Evolutionary conservation across 441 rosid species (phyloP).

Genomic region (Manihot esculenta): DNA sequence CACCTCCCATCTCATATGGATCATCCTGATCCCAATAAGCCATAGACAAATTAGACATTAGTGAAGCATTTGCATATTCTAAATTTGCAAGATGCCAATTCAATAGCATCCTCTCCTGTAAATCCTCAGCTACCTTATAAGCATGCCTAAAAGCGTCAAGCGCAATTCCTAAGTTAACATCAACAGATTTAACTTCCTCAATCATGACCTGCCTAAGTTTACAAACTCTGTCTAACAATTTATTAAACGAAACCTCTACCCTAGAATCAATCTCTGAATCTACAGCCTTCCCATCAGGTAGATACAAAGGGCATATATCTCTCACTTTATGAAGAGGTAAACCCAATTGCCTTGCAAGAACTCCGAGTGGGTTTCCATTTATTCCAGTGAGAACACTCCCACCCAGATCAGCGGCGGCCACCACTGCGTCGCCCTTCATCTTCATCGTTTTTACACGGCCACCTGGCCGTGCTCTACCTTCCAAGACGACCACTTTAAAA

Average conservation of each 20-base stretch:
- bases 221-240: constrained; percentile 84
- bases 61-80: constrained; percentile 88
- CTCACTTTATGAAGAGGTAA: constrained; percentile 94
- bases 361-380: constrained; percentile 87
- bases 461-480: constrained; percentile 75
- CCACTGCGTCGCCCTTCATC: constrained; percentile 69
- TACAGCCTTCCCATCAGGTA: constrained; percentile 70
- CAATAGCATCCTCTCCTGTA: constrained; percentile 76
- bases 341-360: constrained; percentile 79
- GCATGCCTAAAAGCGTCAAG: constrained; percentile 78
- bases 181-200: constrained; percentile 79
- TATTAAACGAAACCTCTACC: constrained; percentile 76
- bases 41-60: constrained; percentile 84
- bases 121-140: constrained; percentile 71
- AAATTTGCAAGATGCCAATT: constrained; percentile 94
- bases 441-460: constrained; percentile 81
- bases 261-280: constrained; percentile 74
- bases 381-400: constrained; percentile 92
- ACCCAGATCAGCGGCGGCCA: constrained; percentile 79
- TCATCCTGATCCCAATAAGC: constrained; percentile 97
- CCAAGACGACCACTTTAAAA: constrained; percentile 79
- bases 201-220: constrained; percentile 88
- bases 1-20: constrained; percentile 96
- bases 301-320: constrained; percentile 83
- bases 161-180: constrained; percentile 77